phyloP scores from a whole-genome alignment of 768 basidiomycete genomes.

The Serpula lacrymans region DNA sequence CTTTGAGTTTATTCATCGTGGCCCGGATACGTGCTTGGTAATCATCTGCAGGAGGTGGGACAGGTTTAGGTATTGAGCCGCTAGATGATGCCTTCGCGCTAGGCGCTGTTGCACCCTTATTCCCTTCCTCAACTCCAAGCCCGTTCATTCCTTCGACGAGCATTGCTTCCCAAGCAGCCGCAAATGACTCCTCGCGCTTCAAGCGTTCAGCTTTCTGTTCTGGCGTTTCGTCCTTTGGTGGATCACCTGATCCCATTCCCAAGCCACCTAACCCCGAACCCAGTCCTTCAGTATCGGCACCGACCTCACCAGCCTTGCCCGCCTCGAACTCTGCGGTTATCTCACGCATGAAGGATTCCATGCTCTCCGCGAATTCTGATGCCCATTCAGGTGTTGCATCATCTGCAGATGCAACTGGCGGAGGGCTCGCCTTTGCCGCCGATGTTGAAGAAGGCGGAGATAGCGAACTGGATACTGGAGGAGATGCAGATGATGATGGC shows the following conservation, averaged over 20 bases:
- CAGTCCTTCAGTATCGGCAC: slow-evolving; percentile 17
- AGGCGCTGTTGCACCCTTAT: neutral
- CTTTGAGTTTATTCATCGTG: slow-evolving; percentile 71
- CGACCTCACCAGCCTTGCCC: slow-evolving; percentile 8
- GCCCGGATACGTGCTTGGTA: slow-evolving; percentile 72
- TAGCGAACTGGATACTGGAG: slow-evolving; percentile 15
- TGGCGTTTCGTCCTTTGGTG: slow-evolving; percentile 1
- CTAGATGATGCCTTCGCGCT: no score
- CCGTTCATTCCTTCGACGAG: slow-evolving; percentile 60
- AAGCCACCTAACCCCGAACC: no score
- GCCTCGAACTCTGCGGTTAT: slow-evolving; percentile 24
- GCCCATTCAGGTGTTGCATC: slow-evolving; percentile 31
- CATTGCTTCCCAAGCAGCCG: slow-evolving; percentile 71
- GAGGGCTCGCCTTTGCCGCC: slow-evolving; percentile 1
- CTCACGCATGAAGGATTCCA: slow-evolving; percentile 43
- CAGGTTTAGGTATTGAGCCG: slow-evolving; percentile 2
- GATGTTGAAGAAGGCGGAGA: slow-evolving; percentile 5
- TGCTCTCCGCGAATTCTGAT: slow-evolving; percentile 37
- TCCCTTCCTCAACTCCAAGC: slow-evolving; percentile 16
- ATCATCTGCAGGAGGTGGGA: slow-evolving; percentile 18
- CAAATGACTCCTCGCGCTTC: slow-evolving; percentile 42
- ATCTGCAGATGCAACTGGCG: no score
- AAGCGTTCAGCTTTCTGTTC: slow-evolving; percentile 19
- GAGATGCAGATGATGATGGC: slow-evolving; percentile 10
- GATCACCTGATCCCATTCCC: neutral